Percentiles rank a stretch among this genome's conserved stretches.
Conservation (phyloP, 1,139 yeast genomes). For the Protomyces inundatus region DNA sequence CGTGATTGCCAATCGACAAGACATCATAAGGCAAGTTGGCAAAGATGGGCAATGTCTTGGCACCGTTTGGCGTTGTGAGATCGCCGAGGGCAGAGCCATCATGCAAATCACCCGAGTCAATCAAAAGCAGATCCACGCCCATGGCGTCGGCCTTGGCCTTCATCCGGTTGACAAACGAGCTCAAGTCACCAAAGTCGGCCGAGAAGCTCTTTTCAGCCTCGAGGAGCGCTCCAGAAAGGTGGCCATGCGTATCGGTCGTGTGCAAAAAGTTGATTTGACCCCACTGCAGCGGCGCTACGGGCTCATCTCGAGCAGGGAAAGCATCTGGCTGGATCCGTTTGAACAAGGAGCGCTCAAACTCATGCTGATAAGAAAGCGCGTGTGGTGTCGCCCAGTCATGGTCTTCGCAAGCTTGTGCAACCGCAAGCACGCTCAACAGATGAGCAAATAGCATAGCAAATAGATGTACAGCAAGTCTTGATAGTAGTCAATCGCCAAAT, state of each 20-base stretch:
- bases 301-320: background rate
- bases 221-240: constrained; percentile 82
- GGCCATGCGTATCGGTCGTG: constrained; percentile 94
- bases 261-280: constrained; percentile 69
- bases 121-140: constrained; percentile 59
- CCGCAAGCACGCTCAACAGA: background rate
- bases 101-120: constrained; percentile 90
- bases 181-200: constrained; percentile 90
- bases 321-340: constrained; percentile 9
- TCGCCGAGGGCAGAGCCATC: constrained; percentile 72
- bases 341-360: background rate
- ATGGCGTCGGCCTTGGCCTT: constrained; percentile 44
- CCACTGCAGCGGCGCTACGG: constrained; percentile 2
- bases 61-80: constrained; percentile 26
- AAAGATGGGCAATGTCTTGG: constrained; percentile 8
- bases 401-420: background rate
- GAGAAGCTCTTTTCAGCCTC: constrained; percentile 57
- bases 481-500: no score
- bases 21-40: constrained; percentile 62
- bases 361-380: background rate
- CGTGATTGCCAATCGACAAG: constrained; percentile 88
- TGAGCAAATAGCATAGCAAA: background rate
- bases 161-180: constrained; percentile 59
- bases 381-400: background rate
- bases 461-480: background rate